A percentile compares a stretch with the other conserved stretches of the same genome.
phyloP scores from a whole-genome alignment of 129 eudicot genomes.

The Artemisia annua region DNA sequence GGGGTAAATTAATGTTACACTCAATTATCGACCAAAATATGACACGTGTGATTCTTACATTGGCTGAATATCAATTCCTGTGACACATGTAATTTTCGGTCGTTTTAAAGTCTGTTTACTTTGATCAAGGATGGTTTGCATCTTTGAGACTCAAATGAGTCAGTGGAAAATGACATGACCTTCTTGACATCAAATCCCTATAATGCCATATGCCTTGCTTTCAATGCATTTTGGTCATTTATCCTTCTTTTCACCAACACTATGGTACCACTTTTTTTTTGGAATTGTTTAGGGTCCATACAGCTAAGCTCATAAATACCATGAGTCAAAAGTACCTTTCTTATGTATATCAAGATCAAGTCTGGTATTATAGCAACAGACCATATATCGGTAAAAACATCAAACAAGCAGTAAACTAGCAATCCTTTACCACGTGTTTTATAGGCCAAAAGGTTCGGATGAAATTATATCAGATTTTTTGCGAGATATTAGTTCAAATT shows the following conservation, averaged over 20 bases:
- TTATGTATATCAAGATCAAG: conserved; percentile 22
- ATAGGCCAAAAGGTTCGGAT: background rate
- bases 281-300: conserved; percentile 39
- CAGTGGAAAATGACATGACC: conserved; percentile 50
- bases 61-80: conserved; percentile 9
- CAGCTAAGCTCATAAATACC: conserved; percentile 49
- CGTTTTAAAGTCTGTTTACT: conserved; percentile 12
- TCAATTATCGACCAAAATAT: conserved; percentile 1
- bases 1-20: background rate
- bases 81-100: background rate
- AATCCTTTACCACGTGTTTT: background rate
- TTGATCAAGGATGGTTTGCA: conserved; percentile 28
- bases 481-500: background rate
- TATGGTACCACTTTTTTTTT: conserved; percentile 37
- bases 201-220: conserved; percentile 31
- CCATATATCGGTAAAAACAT: background rate
- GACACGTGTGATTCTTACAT: background rate
- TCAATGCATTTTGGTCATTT: conserved; percentile 36
- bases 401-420: background rate
- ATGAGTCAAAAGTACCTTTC: conserved; percentile 21
- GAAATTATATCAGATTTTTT: background rate
- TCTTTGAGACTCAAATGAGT: conserved; percentile 17
- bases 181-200: conserved; percentile 37
- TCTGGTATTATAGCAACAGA: conserved; percentile 4
- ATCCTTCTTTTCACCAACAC: conserved; percentile 36